Conservation (phyloP, 768 basidiomycete species). For the Kwoniella pini region DNA sequence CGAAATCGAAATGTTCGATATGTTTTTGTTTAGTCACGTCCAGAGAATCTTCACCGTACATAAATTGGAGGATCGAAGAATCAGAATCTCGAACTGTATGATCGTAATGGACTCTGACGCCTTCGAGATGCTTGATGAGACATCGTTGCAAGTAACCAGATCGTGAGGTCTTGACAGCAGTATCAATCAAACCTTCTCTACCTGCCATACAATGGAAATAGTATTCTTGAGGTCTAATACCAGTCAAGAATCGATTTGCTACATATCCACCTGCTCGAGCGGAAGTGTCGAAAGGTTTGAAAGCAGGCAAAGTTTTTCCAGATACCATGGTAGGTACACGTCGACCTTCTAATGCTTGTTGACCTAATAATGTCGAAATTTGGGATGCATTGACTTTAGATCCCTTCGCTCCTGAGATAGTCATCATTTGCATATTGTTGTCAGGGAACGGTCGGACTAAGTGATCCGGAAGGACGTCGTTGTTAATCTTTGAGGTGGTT, state of each 20-base stretch:
- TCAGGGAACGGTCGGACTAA: constrained; percentile 92
- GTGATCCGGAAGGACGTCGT: constrained; percentile 79
- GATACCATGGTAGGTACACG: constrained; percentile 99
- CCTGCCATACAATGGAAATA: constrained; percentile 99
- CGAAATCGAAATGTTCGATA: constrained; percentile 88
- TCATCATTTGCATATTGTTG: constrained; percentile 99
- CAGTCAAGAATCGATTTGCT: constrained; percentile 96
- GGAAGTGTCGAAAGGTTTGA: constrained; percentile 95
- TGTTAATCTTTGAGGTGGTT: constrained; percentile 86
- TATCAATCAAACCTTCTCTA: constrained; percentile 97
- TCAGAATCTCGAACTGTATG: constrained; percentile 96
- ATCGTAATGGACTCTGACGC: constrained; percentile 94
- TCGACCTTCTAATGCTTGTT: constrained; percentile 96
- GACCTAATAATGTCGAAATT: constrained; percentile 96
- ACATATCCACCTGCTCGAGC: constrained; percentile 98
- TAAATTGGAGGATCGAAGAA: constrained; percentile 88
- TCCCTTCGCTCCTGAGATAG: constrained; percentile 95
- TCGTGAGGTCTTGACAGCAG: constrained; percentile 97
- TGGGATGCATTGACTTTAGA: constrained; percentile 96
- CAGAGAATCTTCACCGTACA: constrained; percentile 92
- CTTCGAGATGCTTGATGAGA: constrained; percentile 97
- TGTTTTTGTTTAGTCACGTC: constrained; percentile 98
- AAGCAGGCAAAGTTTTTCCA: constrained; percentile 95
- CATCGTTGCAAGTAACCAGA: constrained; percentile 98
- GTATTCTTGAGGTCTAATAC: constrained; percentile 96